Evolutionary conservation across 2,329 filamentous ascomycete genomes (phyloP).

Genomic region (Aspergillus aculeatus): DNA sequence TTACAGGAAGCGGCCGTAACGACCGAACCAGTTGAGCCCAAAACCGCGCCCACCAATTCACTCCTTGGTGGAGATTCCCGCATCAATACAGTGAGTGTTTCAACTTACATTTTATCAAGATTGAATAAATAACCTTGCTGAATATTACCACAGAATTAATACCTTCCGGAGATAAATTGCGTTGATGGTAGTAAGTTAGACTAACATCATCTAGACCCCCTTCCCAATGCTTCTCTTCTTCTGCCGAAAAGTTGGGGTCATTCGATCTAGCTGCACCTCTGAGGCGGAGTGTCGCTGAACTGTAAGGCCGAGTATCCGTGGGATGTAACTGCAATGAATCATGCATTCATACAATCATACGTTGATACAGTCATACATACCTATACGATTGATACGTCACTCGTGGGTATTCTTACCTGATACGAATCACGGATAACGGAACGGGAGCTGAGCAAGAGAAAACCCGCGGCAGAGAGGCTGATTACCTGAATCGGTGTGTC

Average conservation of each 20-base stretch:
- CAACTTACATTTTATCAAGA: background rate
- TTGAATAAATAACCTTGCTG: background rate
- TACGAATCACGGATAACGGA: background rate
- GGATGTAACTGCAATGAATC: no score
- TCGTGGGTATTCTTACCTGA: background rate
- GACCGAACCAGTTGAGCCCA: background rate
- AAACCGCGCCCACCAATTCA: no score
- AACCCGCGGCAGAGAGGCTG: background rate
- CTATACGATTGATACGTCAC: background rate
- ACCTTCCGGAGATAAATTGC: no score
- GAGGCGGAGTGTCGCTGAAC: no score
- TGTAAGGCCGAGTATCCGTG: no score
- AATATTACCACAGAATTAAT: no score
- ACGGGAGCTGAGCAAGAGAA: background rate
- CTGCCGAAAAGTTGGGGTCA: no score
- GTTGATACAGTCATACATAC: background rate
- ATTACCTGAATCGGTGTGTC: conserved; percentile 4
- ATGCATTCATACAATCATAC: no score
- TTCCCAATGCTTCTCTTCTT: no score
- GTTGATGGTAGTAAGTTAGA: background rate
- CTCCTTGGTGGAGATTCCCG: background rate
- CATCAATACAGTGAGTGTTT: background rate
- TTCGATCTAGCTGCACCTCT: no score
- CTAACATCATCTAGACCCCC: background rate
- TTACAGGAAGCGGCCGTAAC: background rate